Evolutionary conservation across 106 monocot genomes (phyloP), one percentile per base, ranked within the genome.

Genomic region (Dendrobium huoshanense): DNA sequence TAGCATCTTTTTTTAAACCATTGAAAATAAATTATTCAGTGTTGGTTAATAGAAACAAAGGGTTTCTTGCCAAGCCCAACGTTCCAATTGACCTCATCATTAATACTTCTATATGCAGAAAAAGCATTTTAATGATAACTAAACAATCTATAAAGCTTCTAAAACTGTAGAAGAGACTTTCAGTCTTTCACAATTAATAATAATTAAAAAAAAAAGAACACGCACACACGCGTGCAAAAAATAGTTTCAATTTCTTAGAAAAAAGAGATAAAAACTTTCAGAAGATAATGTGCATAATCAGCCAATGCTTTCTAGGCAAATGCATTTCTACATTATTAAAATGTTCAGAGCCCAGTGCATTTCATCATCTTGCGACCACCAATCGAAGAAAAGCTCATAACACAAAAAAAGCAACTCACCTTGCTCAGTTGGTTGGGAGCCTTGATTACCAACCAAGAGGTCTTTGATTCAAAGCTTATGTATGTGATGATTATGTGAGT

Each of bases 271-370:
- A 8, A 24, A 9, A 24, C 55, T 24, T 65, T 24, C 7, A 65
- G 22, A 8, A 24, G 24, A 25, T 7, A 0, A 65, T 10, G 25
- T 65, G 64, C 22, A 24, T 25, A 24, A 65, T 65, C 64, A 65
- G 64, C 9, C 64, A 65, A 65, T 65, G 64, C 64, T 65, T 65
- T 65, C 64, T 65, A 65, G 64, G 24, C 64, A 65, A 65, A 25
- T 65, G 64, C 64, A 65, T 24, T 65, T 65, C 64, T 2, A 24
- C 64, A 65, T 24, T 65, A 65, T 24, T 9, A 7, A 65, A 65
- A n/a, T 65, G 22, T 7, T 65, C 64, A 65, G 64, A 65, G 64
- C 64, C 64, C 64, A 65, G 64, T 65, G 64, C 64, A 65, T 65
- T 27, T 65, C 64, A 65, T 65, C 64, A 65, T 65, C 64, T 65